Evolutionary conservation across 2,329 filamentous ascomycete genomes (phyloP).

Genomic region (Calcarisporium arbuscula): DNA sequence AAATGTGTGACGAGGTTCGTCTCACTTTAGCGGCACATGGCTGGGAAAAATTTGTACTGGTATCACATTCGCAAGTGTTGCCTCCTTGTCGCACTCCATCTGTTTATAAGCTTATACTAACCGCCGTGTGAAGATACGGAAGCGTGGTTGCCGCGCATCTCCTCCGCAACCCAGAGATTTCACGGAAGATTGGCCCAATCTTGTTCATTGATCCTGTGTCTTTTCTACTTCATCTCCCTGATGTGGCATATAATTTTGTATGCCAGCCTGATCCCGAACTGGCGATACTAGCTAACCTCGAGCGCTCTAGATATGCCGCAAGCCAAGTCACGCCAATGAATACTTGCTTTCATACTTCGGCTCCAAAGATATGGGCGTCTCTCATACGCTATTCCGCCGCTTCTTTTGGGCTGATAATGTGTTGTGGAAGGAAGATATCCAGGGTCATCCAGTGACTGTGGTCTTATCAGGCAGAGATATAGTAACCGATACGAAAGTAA

Average conservation of each 20-base stretch:
- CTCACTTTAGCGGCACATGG: constrained; percentile 45
- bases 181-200: constrained; percentile 35
- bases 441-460: constrained; percentile 36
- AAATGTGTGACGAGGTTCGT: constrained; percentile 46
- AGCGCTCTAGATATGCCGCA: constrained; percentile 26
- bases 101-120: constrained; percentile 6
- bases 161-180: constrained; percentile 32
- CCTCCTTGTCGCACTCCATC: constrained; percentile 2
- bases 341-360: constrained; percentile 55
- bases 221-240: constrained; percentile 53
- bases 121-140: constrained; percentile 38
- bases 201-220: constrained; percentile 56
- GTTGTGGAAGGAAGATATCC: constrained; percentile 52
- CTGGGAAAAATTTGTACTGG: constrained; percentile 45
- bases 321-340: constrained; percentile 45
- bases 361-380: constrained; percentile 50
- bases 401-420: constrained; percentile 59
- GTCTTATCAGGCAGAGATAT: constrained; percentile 44
- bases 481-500: constrained; percentile 46
- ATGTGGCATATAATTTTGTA: constrained; percentile 57
- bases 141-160: constrained; percentile 51
- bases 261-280: constrained; percentile 1
- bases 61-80: constrained; percentile 38
- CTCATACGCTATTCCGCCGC: constrained; percentile 49
- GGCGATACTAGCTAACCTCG: constrained; percentile 6